Base-by-base conservation (phyloP, 164 flowering plant species). In the Warburgia ugandensis region DNA sequence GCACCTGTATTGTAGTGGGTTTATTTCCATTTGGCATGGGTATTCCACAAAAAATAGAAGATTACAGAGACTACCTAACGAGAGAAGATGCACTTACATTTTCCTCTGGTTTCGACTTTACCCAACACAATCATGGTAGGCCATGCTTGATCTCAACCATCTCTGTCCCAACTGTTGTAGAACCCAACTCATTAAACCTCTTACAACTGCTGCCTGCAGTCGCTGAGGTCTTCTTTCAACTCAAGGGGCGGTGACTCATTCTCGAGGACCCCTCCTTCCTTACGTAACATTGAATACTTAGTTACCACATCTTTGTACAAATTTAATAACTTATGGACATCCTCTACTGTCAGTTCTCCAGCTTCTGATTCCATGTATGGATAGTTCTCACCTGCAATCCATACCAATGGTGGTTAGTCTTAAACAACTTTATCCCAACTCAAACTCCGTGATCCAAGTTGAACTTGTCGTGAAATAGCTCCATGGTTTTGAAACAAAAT, bases 241-340 rank as follows among this genome's bases (percentile, higher is more conserved):
- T 12, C 22, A 20, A 41, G 41, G 5, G 44, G 23, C n/a, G 36
- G 21, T 13, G 38, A 55, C 45, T 37, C 39, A 36, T 43, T 58
- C 3, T 62, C 42, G 12, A 47, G 1, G 25, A 62, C n/a, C 10
- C 50, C 52, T 14, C 36, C 32, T 45, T 47, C 42, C 46, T 26
- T 52, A 50, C 64, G 45, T 29, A 72, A 40, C 37, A 36, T 58
- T 27, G 63, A 72, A 31, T 74, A 74, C 54, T 63, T 77, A 1
- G 59, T 42, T 14, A 77, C 79, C 26, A 77, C 73, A 38, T 77
- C 75, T 50, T 77, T 77, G 70, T 77, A 77, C 22, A 68, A 14
- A 16, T 52, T 39, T n/a, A n/a, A n/a, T 16, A 77, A 31, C 32
- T 29, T 68, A 29, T 65, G 71, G 40, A 77, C 77, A 62, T 77